Percentiles rank a stretch among this genome's conserved stretches.
Conservation (phyloP, 2,329 filamentous ascomycete species). For the Epichloe elymi region DNA sequence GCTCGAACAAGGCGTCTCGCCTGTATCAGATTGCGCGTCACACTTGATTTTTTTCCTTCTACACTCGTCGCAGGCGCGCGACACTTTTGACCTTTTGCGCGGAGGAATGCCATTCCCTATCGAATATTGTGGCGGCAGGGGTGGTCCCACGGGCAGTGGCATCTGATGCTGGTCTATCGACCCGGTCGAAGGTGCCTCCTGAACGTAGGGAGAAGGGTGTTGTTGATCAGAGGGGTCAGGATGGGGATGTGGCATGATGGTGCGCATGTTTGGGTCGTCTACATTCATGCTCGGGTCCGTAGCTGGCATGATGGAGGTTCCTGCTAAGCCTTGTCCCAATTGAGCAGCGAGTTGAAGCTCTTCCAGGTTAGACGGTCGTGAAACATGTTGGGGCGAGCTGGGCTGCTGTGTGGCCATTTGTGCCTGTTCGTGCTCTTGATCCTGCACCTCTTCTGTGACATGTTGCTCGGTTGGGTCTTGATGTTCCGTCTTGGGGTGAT, state of each 20-base stretch:
- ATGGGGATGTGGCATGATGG: constrained; percentile 31
- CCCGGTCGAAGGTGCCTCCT: constrained; percentile 23
- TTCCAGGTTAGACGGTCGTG: constrained; percentile 34
- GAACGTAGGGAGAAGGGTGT: constrained; percentile 22
- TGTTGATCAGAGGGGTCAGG: constrained; percentile 24
- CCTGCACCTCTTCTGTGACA: constrained; percentile 16
- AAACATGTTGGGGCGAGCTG: constrained; percentile 25
- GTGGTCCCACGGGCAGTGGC: constrained; percentile 23
- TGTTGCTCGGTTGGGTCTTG: constrained; percentile 16
- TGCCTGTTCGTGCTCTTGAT: constrained; percentile 18
- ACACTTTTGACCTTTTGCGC: constrained; percentile 73
- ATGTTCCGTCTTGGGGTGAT: constrained; percentile 24
- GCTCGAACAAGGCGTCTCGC: constrained; percentile 64
- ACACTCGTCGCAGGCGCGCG: constrained; percentile 79
- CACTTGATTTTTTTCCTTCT: constrained; percentile 83
- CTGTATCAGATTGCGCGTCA: constrained; percentile 63
- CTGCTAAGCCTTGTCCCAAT: constrained; percentile 39
- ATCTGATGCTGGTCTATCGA: constrained; percentile 23
- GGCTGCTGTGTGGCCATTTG: constrained; percentile 20
- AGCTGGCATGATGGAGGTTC: constrained; percentile 33
- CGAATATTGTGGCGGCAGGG: constrained; percentile 24
- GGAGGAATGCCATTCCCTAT: constrained; percentile 49
- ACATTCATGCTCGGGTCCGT: constrained; percentile 31
- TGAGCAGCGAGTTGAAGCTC: constrained; percentile 47
- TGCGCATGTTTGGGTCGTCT: constrained; percentile 29